Evolutionary conservation across 129 eudicot genomes (phyloP).

Genomic region (Helianthus annuus): DNA sequence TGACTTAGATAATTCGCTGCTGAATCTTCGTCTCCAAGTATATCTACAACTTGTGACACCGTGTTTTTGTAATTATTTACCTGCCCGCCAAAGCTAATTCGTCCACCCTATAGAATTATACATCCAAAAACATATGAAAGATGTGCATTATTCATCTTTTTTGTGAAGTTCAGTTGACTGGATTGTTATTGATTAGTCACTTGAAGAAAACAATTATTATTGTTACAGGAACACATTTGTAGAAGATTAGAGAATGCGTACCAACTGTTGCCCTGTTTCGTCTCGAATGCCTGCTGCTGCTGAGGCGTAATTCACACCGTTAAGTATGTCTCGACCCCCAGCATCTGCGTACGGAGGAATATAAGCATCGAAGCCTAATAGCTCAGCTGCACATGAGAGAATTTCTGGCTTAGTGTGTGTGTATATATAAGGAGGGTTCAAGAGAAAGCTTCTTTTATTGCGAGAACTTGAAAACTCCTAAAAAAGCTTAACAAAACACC

Average conservation of each 20-base stretch:
- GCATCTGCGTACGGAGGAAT: conserved; percentile 62
- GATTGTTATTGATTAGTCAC: too few relatives aligned
- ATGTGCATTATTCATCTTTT: not conserved
- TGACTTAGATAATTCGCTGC: conserved; percentile 81
- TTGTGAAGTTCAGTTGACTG: not conserved
- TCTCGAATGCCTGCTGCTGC: conserved; percentile 85
- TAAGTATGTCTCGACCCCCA: conserved; percentile 51
- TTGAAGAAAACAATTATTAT: not conserved
- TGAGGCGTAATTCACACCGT: conserved; percentile 81
- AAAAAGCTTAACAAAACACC: too few relatives aligned
- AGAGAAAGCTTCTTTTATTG: too few relatives aligned
- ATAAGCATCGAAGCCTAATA: conserved; percentile 59
- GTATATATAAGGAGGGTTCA: too few relatives aligned
- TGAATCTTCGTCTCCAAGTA: conserved; percentile 76
- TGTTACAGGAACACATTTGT: not conserved
- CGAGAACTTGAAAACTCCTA: too few relatives aligned
- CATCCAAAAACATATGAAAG: not conserved
- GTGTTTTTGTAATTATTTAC: conserved; percentile 79
- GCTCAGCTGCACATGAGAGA: conserved; percentile 56
- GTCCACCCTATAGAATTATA: conserved; percentile 50
- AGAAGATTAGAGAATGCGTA: conserved; percentile 18
- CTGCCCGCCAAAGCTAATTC: conserved; percentile 75
- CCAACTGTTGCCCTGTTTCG: conserved; percentile 85
- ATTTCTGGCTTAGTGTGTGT: not conserved
- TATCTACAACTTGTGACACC: conserved; percentile 70